Base-by-base conservation (phyloP, 2,329 filamentous ascomycete species). In the Coniochaeta pulveracea region DNA sequence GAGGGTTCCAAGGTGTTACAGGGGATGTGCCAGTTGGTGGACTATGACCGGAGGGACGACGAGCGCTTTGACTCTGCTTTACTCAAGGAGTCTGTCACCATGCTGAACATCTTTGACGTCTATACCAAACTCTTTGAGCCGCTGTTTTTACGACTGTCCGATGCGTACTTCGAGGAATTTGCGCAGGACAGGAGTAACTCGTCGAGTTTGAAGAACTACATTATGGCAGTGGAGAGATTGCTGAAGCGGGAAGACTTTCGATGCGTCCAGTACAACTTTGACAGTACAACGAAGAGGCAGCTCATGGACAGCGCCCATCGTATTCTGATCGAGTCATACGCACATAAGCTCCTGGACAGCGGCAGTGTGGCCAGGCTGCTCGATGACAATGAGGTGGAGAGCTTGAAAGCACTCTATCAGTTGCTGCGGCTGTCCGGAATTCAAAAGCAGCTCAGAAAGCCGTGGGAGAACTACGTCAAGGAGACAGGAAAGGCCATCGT, bases 71-170 rank as follows among this genome's bases (percentile, higher is more conserved):
- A 85, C 43, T 56, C 70, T 1, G 55, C 58, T 3, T 58, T 88
- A n/a, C 72, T 96, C 34, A 76, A 72, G 42, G 76, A 84, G 36
- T 71, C 82, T 1, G 74, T 96, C 33, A 72, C 76, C 37, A 85
- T 95, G 72, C 70, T 96, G 40, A 79, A 93, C 45, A 73, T 86
- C n/a, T 70, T 95, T 28, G 76, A 78, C 34, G 74, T 89, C 4
- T 98, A 96, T 53, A 72, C 69, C 1, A 79, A 69, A 38, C 64
- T 72, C 10, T 94, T 98, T 45, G 91, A 96, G 55, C 77, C 80
- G 4, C 61, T 66, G 4, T 80, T 95, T 41, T 58, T 94, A 34
- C 58, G 64, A 7, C 55, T 69, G 5, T 91, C 89, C 1, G 66
- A 73, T 34, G 50, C 58, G 0, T 95, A 80, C 47, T 78, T 91